Evolutionary conservation across 139 green algal species (phyloP), one percentile per base, ranked within the genome.

Genomic region (Micractinium sp.): DNA sequence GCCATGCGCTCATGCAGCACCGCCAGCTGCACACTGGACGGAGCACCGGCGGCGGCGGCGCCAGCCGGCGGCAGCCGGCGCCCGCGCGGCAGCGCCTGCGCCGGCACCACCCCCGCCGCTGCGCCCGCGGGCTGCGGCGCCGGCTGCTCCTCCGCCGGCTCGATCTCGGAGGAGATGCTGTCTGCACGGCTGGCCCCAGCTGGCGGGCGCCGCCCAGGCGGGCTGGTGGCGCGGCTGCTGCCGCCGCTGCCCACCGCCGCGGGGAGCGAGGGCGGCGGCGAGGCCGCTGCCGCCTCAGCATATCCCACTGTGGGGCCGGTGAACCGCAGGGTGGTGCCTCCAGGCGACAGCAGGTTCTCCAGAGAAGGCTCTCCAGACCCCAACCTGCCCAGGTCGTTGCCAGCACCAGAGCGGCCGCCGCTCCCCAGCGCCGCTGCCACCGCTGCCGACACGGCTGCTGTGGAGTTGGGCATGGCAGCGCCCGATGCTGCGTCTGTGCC

Each of bases 151-250:
- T 85, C 75, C 5, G 61, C 76, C 7, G 86, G 86, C 77, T 89
- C 86, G 31, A 89, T 89, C 29, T 89, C 86, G 3, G 86, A 89
- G 29, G 86, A 89, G 63, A 85, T 81, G 77, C 74, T 85, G 20
- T 67, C 77, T 15, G 53, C 75, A 0, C 56, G 75, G 41, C 85
- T 81, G 85, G 75, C 16, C 27, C 41, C 56, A 33, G 69, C 67
- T 27, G 84, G 3, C 27, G 47, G 9, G n/a, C 81, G 12, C 3
- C 47, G 7, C 3, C 22, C 53, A 19, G 80, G 80, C 53, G 61
- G 61, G 82, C 82, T 87, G 38, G 36, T 27, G 4, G 38, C 2
- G 53, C n/a, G 53, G 80, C 80, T 27, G 79, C n/a, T n/a, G n/a
- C n/a, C n/a, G 23, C 75, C 47, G 79, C 31, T 18, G 77, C 77